A percentile compares a stretch with the other conserved stretches of the same genome.
These are phyloP conservation scores for Talaromyces amestolkiae DNA, from an alignment of 2,329 filamentous ascomycete genomes.

Conservation along the genomic window DNA sequence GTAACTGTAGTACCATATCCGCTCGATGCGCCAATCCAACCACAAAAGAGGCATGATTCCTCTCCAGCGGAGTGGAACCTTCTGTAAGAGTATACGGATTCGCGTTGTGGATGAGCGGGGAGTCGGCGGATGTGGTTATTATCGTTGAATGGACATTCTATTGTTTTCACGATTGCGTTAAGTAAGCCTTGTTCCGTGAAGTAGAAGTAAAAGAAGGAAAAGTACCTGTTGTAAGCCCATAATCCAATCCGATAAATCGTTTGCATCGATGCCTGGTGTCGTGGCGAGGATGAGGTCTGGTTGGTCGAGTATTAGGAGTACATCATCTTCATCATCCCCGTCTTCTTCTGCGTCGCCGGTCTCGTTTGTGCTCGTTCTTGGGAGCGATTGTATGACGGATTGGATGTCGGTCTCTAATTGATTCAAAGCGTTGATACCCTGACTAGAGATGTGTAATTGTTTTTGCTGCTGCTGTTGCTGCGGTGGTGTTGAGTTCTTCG, in stretches of 20 bases:
- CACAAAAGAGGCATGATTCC: conserved; percentile 67
- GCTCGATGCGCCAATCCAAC: conserved; percentile 73
- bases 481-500: conserved; percentile 13
- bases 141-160: conserved; percentile 59
- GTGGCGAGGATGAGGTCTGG: conserved; percentile 64
- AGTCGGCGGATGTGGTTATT: conserved; percentile 69
- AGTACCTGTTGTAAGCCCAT: conserved; percentile 58
- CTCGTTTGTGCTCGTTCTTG: conserved; percentile 18
- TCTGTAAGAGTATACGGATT: conserved; percentile 10
- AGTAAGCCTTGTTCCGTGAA: background rate
- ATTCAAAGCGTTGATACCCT: conserved; percentile 32
- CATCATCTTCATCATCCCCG: conserved; percentile 26
- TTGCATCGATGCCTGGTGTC: conserved; percentile 45
- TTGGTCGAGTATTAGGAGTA: conserved; percentile 65
- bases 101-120: conserved; percentile 61
- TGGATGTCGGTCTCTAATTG: conserved; percentile 36
- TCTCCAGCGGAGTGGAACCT: conserved; percentile 60
- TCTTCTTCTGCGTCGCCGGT: background rate
- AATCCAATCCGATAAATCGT: conserved; percentile 56
- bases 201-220: background rate
- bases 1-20: conserved; percentile 65
- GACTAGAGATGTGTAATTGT: conserved; percentile 25
- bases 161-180: background rate
- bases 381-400: conserved; percentile 33
- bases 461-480: conserved; percentile 20